phyloP scores from a whole-genome alignment of 2,329 filamentous ascomycete genomes.

The Sarocladium kiliense region DNA sequence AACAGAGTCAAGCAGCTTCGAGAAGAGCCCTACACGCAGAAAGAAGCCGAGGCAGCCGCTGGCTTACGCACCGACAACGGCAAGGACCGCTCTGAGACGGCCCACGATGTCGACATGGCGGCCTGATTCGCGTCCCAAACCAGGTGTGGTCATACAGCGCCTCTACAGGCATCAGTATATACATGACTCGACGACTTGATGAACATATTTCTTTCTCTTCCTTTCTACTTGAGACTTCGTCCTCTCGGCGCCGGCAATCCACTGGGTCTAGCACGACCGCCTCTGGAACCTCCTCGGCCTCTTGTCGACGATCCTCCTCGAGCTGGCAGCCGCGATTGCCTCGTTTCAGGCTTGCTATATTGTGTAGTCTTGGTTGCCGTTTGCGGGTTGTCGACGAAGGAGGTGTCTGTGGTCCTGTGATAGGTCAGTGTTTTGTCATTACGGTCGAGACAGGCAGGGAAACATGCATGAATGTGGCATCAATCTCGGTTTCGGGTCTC shows the following conservation, averaged over 20 bases:
- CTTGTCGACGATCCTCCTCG: slow-evolving; percentile 34
- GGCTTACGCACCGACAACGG: slow-evolving; percentile 66
- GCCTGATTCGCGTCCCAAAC: slow-evolving; percentile 18
- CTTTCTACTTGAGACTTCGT: slow-evolving; percentile 39
- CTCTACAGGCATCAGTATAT: background rate
- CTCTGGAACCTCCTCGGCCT: slow-evolving; percentile 23
- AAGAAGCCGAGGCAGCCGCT: slow-evolving; percentile 75
- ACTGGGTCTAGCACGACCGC: slow-evolving; percentile 34
- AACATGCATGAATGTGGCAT: slow-evolving; percentile 79
- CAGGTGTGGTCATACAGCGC: background rate
- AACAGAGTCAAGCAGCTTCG: slow-evolving; percentile 72
- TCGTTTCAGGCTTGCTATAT: slow-evolving; percentile 35
- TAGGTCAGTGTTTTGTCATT: slow-evolving; percentile 15
- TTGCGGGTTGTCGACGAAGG: slow-evolving; percentile 79
- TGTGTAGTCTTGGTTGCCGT: slow-evolving; percentile 44
- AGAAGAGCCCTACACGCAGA: slow-evolving; percentile 82
- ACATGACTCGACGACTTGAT: background rate
- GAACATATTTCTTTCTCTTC: slow-evolving; percentile 1
- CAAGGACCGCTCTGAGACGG: slow-evolving; percentile 12
- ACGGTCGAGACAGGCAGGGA: background rate
- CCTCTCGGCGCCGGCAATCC: slow-evolving; percentile 41
- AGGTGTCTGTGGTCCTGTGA: slow-evolving; percentile 78
- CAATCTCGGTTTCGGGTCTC: slow-evolving; percentile 43
- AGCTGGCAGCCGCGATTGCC: slow-evolving; percentile 43
- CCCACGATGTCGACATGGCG: slow-evolving; percentile 28